Evolutionary conservation across 768 basidiomycete species (phyloP).

Genomic region (Agrocybe chaxingu): DNA sequence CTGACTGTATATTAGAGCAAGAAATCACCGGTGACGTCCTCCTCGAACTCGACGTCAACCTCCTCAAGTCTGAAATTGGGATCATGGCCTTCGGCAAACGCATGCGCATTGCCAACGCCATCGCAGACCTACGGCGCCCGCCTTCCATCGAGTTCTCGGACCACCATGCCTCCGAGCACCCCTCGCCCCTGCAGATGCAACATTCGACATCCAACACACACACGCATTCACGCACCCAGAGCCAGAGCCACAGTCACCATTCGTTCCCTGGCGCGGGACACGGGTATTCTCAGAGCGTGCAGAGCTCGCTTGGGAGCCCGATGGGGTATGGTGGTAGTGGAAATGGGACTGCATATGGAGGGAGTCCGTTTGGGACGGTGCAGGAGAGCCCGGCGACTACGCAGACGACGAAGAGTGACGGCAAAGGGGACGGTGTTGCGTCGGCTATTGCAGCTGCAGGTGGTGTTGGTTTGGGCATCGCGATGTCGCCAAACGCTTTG

Average conservation of each 20-base stretch:
- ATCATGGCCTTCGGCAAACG: slow-evolving; percentile 94
- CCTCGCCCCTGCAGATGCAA: slow-evolving; percentile 22
- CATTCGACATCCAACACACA: slow-evolving; percentile 30
- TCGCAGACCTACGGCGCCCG: slow-evolving; percentile 79
- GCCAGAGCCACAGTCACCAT: slow-evolving; percentile 41
- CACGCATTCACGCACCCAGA: slow-evolving; percentile 38
- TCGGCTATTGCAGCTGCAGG: slow-evolving; percentile 4
- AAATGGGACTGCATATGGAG: slow-evolving; percentile 12
- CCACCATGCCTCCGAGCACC: slow-evolving; percentile 25
- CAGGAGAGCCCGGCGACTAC: background rate
- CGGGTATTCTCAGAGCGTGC: slow-evolving; percentile 29
- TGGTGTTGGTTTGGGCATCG: slow-evolving; percentile 22
- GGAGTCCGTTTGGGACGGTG: slow-evolving; percentile 3
- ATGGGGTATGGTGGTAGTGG: slow-evolving; percentile 17
- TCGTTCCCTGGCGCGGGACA: slow-evolving; percentile 36
- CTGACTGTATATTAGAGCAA: slow-evolving; percentile 63
- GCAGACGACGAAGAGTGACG: background rate
- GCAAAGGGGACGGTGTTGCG: slow-evolving; percentile 1
- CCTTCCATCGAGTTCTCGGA: slow-evolving; percentile 59
- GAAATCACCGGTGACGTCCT: slow-evolving; percentile 98
- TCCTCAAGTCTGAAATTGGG: slow-evolving; percentile 92
- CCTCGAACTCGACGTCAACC: slow-evolving; percentile 86
- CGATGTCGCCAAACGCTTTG: slow-evolving; percentile 4
- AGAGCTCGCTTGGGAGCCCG: slow-evolving; percentile 43
- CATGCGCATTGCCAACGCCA: slow-evolving; percentile 88